Evolutionary conservation across 1,284 basidiomycete genomes (phyloP).

Genomic region (Cystobasidiaceae sp.): DNA sequence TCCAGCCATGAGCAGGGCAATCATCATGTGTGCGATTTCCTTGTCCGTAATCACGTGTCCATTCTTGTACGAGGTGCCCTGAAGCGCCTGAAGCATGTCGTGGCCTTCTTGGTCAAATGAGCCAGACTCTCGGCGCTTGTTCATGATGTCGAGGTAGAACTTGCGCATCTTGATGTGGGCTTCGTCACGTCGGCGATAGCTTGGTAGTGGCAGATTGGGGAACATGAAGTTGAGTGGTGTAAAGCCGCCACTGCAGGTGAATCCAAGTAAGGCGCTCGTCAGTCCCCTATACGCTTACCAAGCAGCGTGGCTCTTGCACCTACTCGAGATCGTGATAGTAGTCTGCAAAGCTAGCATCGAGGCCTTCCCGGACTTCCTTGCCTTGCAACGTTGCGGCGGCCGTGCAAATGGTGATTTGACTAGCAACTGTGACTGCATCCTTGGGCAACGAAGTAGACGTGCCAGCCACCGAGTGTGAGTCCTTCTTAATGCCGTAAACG

Average conservation of each 20-base stretch:
- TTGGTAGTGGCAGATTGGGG: constrained; percentile 84
- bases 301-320: constrained; percentile 50
- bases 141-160: constrained; percentile 86
- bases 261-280: background rate
- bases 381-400: constrained; percentile 91
- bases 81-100: constrained; percentile 90
- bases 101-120: constrained; percentile 57
- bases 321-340: constrained; percentile 84
- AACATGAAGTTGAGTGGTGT: constrained; percentile 91
- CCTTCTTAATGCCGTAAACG: constrained; percentile 33
- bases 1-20: constrained; percentile 75
- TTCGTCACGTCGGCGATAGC: constrained; percentile 76
- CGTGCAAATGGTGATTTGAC: constrained; percentile 93
- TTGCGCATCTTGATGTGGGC: constrained; percentile 92
- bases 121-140: constrained; percentile 61
- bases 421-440: constrained; percentile 66
- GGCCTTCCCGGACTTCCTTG: constrained; percentile 69
- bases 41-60: constrained; percentile 74
- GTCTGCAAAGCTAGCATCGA: constrained; percentile 81
- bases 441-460: constrained; percentile 52
- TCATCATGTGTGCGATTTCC: constrained; percentile 94
- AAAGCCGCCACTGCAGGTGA: constrained; percentile 45
- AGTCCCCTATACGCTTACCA: background rate
- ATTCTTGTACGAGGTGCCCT: constrained; percentile 78
- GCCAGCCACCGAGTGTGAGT: background rate